Evolutionary conservation across 352 stramenopile genomes (phyloP).

Genomic region (Plasmopara halstedii): DNA sequence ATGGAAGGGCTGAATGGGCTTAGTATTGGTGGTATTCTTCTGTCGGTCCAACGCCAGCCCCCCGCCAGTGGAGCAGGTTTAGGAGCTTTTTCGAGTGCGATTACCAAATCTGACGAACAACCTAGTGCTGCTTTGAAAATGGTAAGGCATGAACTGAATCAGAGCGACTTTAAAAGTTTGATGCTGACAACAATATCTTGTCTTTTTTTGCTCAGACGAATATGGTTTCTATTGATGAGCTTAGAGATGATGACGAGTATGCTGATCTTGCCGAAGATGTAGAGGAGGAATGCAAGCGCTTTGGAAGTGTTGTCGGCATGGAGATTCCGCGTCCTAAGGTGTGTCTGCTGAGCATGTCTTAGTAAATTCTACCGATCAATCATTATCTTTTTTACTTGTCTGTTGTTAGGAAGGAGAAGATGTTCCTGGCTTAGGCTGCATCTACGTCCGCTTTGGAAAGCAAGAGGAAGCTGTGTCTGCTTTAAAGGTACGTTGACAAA

Average conservation of each 20-base stretch:
- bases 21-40: constrained; percentile 60
- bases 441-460: constrained; percentile 73
- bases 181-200: background rate
- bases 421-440: constrained; percentile 59
- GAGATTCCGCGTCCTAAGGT: constrained; percentile 82
- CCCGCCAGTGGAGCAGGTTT: constrained; percentile 7
- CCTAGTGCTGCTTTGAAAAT: constrained; percentile 62
- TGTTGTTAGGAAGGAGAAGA: constrained; percentile 43
- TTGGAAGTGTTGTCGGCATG: constrained; percentile 55
- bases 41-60: constrained; percentile 56
- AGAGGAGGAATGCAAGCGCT: constrained; percentile 86
- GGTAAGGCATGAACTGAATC: constrained; percentile 23
- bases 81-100: background rate
- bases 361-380: background rate
- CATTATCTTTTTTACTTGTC: background rate
- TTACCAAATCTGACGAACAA: constrained; percentile 22
- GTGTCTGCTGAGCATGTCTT: constrained; percentile 1
- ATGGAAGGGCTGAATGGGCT: constrained; percentile 69
- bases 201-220: constrained; percentile 38
- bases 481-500: constrained; percentile 45
- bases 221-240: constrained; percentile 79
- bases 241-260: constrained; percentile 83
- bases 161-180: background rate
- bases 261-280: constrained; percentile 85
- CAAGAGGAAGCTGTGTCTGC: constrained; percentile 47